These are phyloP conservation scores for Coniochaeta sp. DNA, from an alignment of 2,329 filamentous ascomycete species.

Conservation along the genomic window DNA sequence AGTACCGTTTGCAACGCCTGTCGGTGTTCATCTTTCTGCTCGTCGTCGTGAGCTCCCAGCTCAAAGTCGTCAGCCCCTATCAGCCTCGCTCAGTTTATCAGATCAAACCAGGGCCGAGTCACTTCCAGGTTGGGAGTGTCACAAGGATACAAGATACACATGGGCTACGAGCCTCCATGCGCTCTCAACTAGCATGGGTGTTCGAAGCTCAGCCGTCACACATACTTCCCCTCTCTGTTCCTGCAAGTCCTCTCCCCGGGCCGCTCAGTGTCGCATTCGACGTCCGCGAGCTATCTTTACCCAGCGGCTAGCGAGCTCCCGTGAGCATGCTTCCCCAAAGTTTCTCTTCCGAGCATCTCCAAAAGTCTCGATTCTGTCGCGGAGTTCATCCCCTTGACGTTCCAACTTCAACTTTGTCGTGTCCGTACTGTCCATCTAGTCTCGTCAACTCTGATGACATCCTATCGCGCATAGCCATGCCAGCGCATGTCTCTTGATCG, in stretches of 20 bases:
- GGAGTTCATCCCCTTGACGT: not conserved
- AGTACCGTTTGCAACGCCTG: not conserved
- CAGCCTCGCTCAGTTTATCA: too few relatives aligned
- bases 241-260: not conserved
- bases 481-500: not conserved
- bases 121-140: too few relatives aligned
- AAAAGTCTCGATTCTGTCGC: not conserved
- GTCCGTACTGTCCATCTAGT: not conserved
- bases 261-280: not conserved
- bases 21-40: not conserved
- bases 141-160: too few relatives aligned
- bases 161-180: not conserved
- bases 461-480: not conserved
- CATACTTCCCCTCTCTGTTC: not conserved
- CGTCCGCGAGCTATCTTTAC: not conserved
- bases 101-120: too few relatives aligned
- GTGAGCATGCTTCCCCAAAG: not conserved
- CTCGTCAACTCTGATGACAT: not conserved
- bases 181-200: not conserved
- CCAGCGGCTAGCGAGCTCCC: not conserved
- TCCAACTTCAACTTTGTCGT: not conserved
- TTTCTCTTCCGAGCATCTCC: not conserved
- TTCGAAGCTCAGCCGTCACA: not conserved
- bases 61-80: too few relatives aligned
- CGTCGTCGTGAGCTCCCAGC: too few relatives aligned